Base-by-base conservation (phyloP, 257 asterid species). In the Cruciata laevipes region DNA sequence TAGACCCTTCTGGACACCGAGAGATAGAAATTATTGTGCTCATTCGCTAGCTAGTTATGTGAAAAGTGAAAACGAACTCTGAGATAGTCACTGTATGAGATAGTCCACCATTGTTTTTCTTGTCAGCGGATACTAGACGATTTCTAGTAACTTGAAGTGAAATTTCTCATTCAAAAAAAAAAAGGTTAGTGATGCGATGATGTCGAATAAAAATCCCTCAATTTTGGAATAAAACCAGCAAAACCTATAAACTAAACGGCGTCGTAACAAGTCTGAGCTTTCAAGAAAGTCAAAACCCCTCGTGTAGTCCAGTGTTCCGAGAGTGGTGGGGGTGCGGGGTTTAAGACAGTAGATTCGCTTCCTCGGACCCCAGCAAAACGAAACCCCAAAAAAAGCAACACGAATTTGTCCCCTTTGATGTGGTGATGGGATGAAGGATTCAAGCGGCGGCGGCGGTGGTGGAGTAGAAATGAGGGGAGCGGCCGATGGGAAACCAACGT, bases 401-500 rank as follows among this genome's bases (percentile, higher is more conserved):
- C 17, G 18, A 47, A 44, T 55, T 68, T 70, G 17, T 31, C 44
- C 65, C 44, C 67, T 47, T 66, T 35, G 49, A 24, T 35, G 31
- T 62, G 58, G 13, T 51, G 32, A 72, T 76, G 74, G 69, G 17
- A 30, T 69, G 58, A 73, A 72, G 20, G 23, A 64, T 30, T 72
- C 24, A 65, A 61, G 47, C 69, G 42, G 21, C 47, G 33, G 25
- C 30, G 49, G 17, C 38, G 55, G 20, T 7, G 53, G 53, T 6
- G 53, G 20, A 13, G 53, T 40, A 38, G 53, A 30, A 55, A 67
- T 67, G 73, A 64, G 14, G 68, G 61, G 60, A 53, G 31, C 51
- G 51, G 51, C 23, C 18, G 72, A 70, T 65, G 66, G 42, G 42
- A 60, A 57, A 33, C 68, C 65, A 59, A 56, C 66, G 27, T 72